These are phyloP conservation scores for Canavalia ensiformis DNA, from an alignment of 306 rosid genomes.

Conservation along the genomic window DNA sequence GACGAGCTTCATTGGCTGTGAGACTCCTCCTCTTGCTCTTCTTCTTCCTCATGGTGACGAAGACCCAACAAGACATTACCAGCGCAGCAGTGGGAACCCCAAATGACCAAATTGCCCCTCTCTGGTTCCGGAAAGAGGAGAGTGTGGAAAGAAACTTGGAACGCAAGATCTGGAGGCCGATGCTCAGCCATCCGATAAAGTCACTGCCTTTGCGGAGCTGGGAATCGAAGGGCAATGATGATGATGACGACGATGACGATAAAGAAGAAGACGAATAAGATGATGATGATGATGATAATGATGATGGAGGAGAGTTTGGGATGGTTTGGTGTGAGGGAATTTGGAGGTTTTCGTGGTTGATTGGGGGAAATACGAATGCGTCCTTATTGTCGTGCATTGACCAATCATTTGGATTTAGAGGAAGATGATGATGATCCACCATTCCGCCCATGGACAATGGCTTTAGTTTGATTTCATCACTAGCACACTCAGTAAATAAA, in stretches of 20 bases:
- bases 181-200: conserved; percentile 50
- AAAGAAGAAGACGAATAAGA: conserved; percentile 51
- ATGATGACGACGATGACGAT: conserved; percentile 29
- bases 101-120: conserved; percentile 52
- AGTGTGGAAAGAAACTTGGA: conserved; percentile 53
- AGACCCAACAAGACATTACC: conserved; percentile 58
- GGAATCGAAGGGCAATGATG: conserved; percentile 43
- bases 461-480: too few relatives aligned
- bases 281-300: conserved; percentile 48
- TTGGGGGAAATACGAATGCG: conserved; percentile 49
- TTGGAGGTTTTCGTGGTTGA: conserved; percentile 55
- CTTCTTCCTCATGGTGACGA: conserved; percentile 37
- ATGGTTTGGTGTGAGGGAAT: background rate
- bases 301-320: conserved; percentile 32
- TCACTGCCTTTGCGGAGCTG: conserved; percentile 41
- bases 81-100: conserved; percentile 49
- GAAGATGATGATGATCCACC: conserved; percentile 31
- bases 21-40: conserved; percentile 41
- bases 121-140: conserved; percentile 44
- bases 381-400: conserved; percentile 32
- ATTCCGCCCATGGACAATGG: background rate
- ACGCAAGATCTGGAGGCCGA: conserved; percentile 58
- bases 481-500: too few relatives aligned
- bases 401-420: background rate
- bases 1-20: conserved; percentile 41